Evolutionary conservation across 2,329 filamentous ascomycete genomes (phyloP).

Genomic region (Apiospora kogelbergensis): DNA sequence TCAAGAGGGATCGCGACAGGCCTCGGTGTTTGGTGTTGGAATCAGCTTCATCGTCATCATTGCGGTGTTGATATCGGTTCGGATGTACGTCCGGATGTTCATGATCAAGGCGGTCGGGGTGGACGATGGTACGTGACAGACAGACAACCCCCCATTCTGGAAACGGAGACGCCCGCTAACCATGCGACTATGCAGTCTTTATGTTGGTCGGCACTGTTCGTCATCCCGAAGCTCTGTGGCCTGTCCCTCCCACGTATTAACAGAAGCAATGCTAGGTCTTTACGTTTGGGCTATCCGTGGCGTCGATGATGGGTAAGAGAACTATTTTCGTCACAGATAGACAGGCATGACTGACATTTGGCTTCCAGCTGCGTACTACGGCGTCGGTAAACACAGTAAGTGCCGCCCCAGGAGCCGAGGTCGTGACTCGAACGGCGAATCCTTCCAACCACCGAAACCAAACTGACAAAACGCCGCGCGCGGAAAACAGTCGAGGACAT

Average conservation of each 20-base stretch:
- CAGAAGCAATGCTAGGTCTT: neutral
- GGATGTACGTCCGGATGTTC: slow-evolving; percentile 12
- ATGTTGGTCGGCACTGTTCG: slow-evolving; percentile 16
- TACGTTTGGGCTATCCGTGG: slow-evolving; percentile 15
- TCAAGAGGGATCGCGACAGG: slow-evolving; percentile 10
- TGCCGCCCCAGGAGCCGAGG: neutral
- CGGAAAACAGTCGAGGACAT: neutral
- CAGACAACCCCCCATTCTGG: neutral
- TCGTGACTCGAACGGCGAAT: neutral
- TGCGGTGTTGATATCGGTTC: slow-evolving; percentile 8
- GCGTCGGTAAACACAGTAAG: slow-evolving; percentile 14
- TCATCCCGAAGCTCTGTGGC: neutral
- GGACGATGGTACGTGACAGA: slow-evolving; percentile 12
- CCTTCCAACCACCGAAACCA: neutral
- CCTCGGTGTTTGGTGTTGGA: slow-evolving; percentile 12
- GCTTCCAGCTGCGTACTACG: slow-evolving; percentile 10
- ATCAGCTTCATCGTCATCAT: slow-evolving; percentile 13
- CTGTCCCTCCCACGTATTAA: neutral
- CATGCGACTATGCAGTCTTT: neutral
- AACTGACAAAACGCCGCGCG: neutral
- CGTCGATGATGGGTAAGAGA: slow-evolving; percentile 11
- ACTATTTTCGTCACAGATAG: too few species aligned
- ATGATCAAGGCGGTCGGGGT: slow-evolving; percentile 14
- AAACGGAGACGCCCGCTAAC: neutral
- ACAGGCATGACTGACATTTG: neutral